Base-by-base conservation (phyloP, 2,329 filamentous ascomycete species). In the Ascochyta fabae region DNA sequence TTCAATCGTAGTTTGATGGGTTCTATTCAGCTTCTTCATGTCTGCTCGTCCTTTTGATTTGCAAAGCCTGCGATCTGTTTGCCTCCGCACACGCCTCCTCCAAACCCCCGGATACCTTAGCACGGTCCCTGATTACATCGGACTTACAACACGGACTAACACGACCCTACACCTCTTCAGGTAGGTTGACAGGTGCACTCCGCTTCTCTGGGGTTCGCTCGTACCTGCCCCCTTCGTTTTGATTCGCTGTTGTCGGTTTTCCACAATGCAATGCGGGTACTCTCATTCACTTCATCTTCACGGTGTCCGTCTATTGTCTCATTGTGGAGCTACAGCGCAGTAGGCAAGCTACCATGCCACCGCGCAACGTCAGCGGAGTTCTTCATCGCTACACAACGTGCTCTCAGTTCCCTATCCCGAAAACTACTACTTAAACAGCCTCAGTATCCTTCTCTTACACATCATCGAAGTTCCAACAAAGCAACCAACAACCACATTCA, bases 271-370 rank as follows among this genome's bases (percentile, higher is more conserved):
- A 3, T 33, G 38, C 38, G 38, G 47, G 10, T 52, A 35, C 54
- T 36, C 22, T 58, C 57, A 61, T 62, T 64, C 62, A 66, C 62
- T 42, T 64, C 56, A 58, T 65, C 53, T 46, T 64, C 53, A 45
- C 54, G 49, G 43, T 50, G 51, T 53, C 56, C 53, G 51, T 24
- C 8, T 48, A 54, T 59, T 65, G 61, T 61, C 51, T 61, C 62
- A 65, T 61, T 67, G 56, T 67, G 61, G 59, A 62, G 47, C 47
- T 55, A 29, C 48, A 27, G 19, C 48, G 29, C 43, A 51, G 48
- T 56, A 58, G 46, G 44, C 44, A 29, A 27, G 34, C 22, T 54
- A 19, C 33, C 24, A 42, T 55, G 44, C 43, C 43, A 36, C 35
- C 29, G 39, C 36, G 59, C 57, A 63, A 55, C 35, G 51, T 52